Percentiles rank a stretch among this genome's conserved stretches.
phyloP scores from a whole-genome alignment of 148 eudicot genomes.

The Nepenthes mirabilis region DNA sequence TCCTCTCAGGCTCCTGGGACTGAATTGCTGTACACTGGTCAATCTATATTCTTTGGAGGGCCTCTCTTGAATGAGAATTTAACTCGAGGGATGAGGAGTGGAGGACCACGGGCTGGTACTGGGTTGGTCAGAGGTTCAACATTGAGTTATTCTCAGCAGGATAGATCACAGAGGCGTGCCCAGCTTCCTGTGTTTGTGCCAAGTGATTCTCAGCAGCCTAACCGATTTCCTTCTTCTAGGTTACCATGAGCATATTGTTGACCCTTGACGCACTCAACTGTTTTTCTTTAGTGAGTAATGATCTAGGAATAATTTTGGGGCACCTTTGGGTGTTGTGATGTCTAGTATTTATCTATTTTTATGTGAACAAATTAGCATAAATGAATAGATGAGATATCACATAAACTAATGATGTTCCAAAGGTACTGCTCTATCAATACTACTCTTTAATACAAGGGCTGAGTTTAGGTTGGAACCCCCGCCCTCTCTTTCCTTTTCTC shows the following conservation, averaged over 20 bases:
- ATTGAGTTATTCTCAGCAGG: constrained; percentile 47
- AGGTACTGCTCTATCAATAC: too few relatives aligned
- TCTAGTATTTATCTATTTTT: too few relatives aligned
- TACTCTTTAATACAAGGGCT: too few relatives aligned
- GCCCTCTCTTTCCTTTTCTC: too few relatives aligned
- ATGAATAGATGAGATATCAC: too few relatives aligned
- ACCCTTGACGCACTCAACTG: neutral
- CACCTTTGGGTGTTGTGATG: too few relatives aligned
- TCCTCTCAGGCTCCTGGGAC: constrained; percentile 35
- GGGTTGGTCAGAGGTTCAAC: constrained; percentile 14
- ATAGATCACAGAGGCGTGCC: constrained; percentile 64
- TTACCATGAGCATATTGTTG: constrained; percentile 19
- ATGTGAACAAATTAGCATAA: too few relatives aligned
- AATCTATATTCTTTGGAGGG: constrained; percentile 82
- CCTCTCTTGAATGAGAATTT: constrained; percentile 45
- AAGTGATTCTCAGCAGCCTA: constrained; percentile 49
- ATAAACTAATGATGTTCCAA: too few relatives aligned
- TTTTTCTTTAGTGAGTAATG: too few relatives aligned
- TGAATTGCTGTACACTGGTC: constrained; percentile 55
- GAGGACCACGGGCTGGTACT: constrained; percentile 6
- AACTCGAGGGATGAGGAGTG: constrained; percentile 15
- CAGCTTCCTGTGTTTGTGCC: constrained; percentile 94
- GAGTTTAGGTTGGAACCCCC: too few relatives aligned
- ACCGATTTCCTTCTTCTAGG: constrained; percentile 35
- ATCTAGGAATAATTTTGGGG: too few relatives aligned